Evolutionary conservation across 768 basidiomycete genomes (phyloP), one percentile per base, ranked within the genome.

Genomic region (Collybia sordida): DNA sequence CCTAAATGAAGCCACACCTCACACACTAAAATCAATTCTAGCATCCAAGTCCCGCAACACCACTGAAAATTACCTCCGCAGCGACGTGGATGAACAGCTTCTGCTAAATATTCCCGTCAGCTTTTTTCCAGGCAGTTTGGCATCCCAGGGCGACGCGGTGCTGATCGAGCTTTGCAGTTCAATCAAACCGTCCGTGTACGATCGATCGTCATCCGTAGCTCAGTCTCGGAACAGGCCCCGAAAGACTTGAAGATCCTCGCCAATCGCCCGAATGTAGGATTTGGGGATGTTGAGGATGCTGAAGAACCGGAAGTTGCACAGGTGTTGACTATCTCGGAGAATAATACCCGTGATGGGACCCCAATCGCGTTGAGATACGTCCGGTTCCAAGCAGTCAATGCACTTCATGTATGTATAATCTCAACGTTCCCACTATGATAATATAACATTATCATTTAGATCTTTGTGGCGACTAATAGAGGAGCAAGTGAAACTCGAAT

Each of bases 51-150:
- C 64, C 12, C 65, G 60, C 46, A 86, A 86, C 64, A 72, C 69
- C 1, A 58, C 70, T 23, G 35, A 48, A 17, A 67, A 66, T 23
- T 83, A 77, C 64, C 72, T 90, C 47, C 70, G 79, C 52, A 87
- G 85, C 58, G 86, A 90, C 60, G 80, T 77, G 2, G 88, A 90
- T 55, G 88, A 85, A 55, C 84, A 90, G 62, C 73, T 90, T 6
- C 67, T 90, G 21, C 50, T 90, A 42, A 87, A 72, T 57, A 75
- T 90, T 47, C 73, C 77, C n/a, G 86, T 88, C 59, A 57, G 81
- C 31, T 72, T 19, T 54, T 35, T 37, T 31, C n/a, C n/a, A n/a
- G 50, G 39, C 23, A 18, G 21, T 23, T 21, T 24, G 37, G 23
- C 42, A 28, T 36, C 19, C n/a, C 31, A 31, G 31, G 31, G 31